Evolutionary conservation across 1,284 basidiomycete species (phyloP), one percentile per base, ranked within the genome.

Genomic region (Stygiomarasmius scandens): DNA sequence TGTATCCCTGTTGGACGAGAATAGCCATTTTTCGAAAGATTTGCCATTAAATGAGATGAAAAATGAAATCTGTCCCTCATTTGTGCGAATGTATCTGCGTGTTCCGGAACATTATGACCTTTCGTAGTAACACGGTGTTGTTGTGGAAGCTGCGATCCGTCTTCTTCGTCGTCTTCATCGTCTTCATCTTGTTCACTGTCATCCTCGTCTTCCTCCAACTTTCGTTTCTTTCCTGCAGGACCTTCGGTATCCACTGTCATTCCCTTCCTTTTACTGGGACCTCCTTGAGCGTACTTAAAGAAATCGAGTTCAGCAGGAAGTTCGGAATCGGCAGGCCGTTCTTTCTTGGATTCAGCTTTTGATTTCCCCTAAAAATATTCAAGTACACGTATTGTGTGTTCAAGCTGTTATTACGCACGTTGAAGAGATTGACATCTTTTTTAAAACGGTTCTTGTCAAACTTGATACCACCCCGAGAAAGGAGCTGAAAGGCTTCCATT

Each of bases 231-330:
- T 12, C 22, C 50, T 11, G 49, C 29, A 20, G 43, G 43, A 9
- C 43, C 43, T 20, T 27, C 41, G 11, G 23, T 12, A 22, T 52
- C 14, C 16, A 9, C 19, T 9, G 52, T 64, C 38, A 48, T 60
- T 11, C 64, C 61, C 63, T 82, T 84, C 47, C 80, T 76, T 62
- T 90, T 89, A 41, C 66, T 71, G 23, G 71, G 66, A n/a, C 74
- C 78, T 45, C 77, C 80, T 61, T 84, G 77, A 0, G 88, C 86
- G 63, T 93, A 93, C 63, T 90, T 93, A 76, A 96, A 96, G 72
- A 95, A 95, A 71, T 97, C 92, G 3, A 96, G 79, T 61, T 91
- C 90, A 1, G 79, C 66, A 0, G 95, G 95, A 19, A 96, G 81
- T 63, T 81, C 81, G 24, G 74, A 79, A 32, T 74, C 69, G 22